Evolutionary conservation across 2,329 filamentous ascomycete genomes (phyloP).

Genomic region (Fusarium abutilonis): DNA sequence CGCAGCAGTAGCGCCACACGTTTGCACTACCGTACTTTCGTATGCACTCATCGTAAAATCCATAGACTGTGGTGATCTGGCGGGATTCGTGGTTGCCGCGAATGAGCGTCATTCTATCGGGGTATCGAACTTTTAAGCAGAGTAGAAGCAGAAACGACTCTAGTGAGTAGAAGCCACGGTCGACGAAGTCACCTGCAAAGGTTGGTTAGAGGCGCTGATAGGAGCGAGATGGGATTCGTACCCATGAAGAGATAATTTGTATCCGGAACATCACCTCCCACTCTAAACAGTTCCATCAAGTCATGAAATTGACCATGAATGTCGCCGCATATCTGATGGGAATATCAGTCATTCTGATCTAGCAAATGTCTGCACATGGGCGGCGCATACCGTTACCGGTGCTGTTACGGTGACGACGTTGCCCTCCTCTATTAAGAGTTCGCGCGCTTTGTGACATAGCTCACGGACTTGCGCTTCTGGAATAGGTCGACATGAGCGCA

Average conservation of each 20-base stretch:
- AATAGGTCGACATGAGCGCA: constrained; percentile 95
- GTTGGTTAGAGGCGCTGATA: constrained; percentile 20
- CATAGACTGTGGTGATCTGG: constrained; percentile 97
- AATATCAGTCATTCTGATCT: constrained; percentile 22
- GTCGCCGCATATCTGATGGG: constrained; percentile 84
- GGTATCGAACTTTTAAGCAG: constrained; percentile 96
- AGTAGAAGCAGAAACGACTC: constrained; percentile 96
- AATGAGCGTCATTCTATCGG: constrained; percentile 95
- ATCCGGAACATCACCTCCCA: constrained; percentile 92
- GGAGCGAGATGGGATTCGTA: constrained; percentile 50
- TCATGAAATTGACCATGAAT: constrained; percentile 98
- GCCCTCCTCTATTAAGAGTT: constrained; percentile 95
- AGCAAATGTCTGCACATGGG: neutral
- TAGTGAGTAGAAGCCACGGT: constrained; percentile 96
- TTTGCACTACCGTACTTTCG: constrained; percentile 97
- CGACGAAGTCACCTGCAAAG: constrained; percentile 85
- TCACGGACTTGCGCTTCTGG: constrained; percentile 95
- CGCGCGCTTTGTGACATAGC: constrained; percentile 95
- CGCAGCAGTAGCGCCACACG: constrained; percentile 96
- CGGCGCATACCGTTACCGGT: constrained; percentile 79
- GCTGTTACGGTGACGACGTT: constrained; percentile 96
- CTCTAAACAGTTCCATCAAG: constrained; percentile 94
- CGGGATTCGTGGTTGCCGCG: constrained; percentile 95
- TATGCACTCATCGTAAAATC: constrained; percentile 97
- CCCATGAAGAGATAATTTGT: constrained; percentile 98